These are phyloP conservation scores for Heliocybe sulcata DNA, from an alignment of 1,284 basidiomycete genomes.

Conservation along the genomic window DNA sequence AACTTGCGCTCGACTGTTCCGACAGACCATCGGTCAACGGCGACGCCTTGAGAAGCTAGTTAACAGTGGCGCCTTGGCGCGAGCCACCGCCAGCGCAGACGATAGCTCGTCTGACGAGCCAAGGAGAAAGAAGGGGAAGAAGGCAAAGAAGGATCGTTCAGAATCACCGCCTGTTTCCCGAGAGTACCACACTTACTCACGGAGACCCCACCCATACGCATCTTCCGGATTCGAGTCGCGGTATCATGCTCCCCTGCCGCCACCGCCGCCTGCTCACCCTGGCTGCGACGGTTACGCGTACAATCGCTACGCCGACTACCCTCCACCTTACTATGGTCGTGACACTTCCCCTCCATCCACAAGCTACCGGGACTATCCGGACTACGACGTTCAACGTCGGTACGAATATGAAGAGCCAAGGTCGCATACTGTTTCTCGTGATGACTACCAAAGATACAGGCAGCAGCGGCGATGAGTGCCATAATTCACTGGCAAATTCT, in stretches of 20 bases:
- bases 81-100: conserved; percentile 96
- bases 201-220: too few species aligned
- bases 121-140: conserved; percentile 88
- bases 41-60: conserved; percentile 10
- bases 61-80: conserved; percentile 10
- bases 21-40: conserved; percentile 12
- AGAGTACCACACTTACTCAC: too few species aligned
- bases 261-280: background rate
- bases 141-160: conserved; percentile 66
- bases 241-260: background rate
- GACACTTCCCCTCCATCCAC: background rate
- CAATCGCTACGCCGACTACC: background rate
- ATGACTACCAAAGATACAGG: background rate
- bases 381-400: too few species aligned
- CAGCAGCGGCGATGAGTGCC: background rate
- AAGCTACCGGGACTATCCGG: too few species aligned
- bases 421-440: background rate
- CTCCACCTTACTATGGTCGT: background rate
- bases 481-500: background rate
- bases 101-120: conserved; percentile 92
- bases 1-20: background rate
- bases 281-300: background rate
- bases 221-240: background rate
- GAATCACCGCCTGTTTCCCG: too few species aligned
- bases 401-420: too few species aligned